Base-by-base conservation (phyloP, 768 basidiomycete genomes). In the Suillus americanus region DNA sequence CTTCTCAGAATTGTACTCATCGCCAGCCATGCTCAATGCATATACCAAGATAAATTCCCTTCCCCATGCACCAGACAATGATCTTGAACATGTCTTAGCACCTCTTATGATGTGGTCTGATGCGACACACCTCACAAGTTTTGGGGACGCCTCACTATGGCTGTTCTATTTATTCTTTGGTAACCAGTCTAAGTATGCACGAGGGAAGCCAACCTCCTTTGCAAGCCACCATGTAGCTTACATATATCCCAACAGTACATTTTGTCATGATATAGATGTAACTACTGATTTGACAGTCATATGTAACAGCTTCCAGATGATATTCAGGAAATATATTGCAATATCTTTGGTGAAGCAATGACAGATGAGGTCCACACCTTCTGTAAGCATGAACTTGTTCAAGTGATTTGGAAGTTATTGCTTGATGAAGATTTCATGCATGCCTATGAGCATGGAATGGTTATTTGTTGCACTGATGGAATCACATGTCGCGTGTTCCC, bases 21-120 rank as follows among this genome's bases (percentile, higher is more conserved):
- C 65, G 0, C 59, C 62, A 12, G 35, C 40, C 1, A n/a, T 45
- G 14, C 33, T 66, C 0, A 38, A 68, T 5, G 60, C 25, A 2
- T 62, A 68, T 53, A n/a, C 59, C n/a, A n/a, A 66, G 35, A 16
- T 68, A 13, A 50, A 68, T 41, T 16, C 38, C 6, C 54, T 65
- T 56, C 68, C 65, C 25, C n/a, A 59, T 5, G 66, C 63, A 35
- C 65, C 65, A n/a, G 62, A 57, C 1, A 53, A 66, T 48, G 10
- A 62, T 20, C 60, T 67, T 8, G 70, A 72, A 48, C 45, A 62
- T 8, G 65, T 68, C 20, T 50, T 73, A 9, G 66, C 67, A 1
- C 50, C 66, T 12, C 50, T 72, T 23, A 71, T 71, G 70, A 40
- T 68, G 28, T 72, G 72, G 66, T 74, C 72, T 0, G 73, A 74